Base-by-base conservation (phyloP, 1,284 basidiomycete genomes). In the Ceratorhiza oryzae-sativae region DNA sequence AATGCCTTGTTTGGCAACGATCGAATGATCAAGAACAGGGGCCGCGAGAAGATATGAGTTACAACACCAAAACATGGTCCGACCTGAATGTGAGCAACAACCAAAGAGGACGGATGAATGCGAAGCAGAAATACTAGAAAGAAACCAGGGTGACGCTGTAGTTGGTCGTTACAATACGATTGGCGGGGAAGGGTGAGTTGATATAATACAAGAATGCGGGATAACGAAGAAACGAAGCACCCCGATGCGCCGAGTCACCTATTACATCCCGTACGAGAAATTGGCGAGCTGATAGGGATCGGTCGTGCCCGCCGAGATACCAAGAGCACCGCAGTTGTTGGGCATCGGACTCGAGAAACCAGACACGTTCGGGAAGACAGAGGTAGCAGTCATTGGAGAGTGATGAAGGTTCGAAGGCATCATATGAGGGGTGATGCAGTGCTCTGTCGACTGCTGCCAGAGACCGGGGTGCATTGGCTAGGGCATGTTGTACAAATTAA, bases 201-300 rank as follows among this genome's bases (percentile, higher is more conserved):
- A 68, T 45, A 68, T 56, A 58, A 48, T 68, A 58, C 51, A 53
- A 55, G 46, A 23, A 25, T 39, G 48, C 41, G 36, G 36, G 13
- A 45, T 49, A 18, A 23, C 34, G 23, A 68, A 48, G 53, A 41
- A 45, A 45, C 36, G 42, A 39, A 3, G 49, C 30, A 13, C 51
- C 32, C 46, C 9, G 48, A 39, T 27, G 48, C n/a, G 55, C 49
- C 30, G 30, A 34, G 34, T 55, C 32, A 34, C 1, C 58, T 3
- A 15, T 88, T 84, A 92, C 89, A 92, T 91, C 78, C 89, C 87
- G 76, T 93, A 93, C 73, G 87, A 89, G 77, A 90, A 93, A 75
- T 84, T 80, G 68, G 86, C 83, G 77, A 87, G 84, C 82, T 90
- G 89, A 83, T 93, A 93, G 46, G 89, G 90, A 80, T 91, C 90